phyloP scores from a whole-genome alignment of 148 eudicot species.

The Silene latifolia region DNA sequence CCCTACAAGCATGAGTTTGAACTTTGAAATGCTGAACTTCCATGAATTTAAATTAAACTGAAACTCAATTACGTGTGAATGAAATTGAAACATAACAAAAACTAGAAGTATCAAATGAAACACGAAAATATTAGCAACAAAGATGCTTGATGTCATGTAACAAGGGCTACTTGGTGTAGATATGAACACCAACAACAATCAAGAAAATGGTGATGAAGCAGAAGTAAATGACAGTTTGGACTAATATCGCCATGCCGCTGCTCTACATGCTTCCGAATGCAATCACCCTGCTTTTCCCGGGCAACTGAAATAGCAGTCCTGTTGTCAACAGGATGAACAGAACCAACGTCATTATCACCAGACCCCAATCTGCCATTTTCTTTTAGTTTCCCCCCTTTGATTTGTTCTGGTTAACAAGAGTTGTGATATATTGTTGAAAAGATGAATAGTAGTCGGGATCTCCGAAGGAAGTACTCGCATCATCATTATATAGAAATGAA shows the following conservation, averaged over 20 bases:
- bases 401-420: too few relatives aligned
- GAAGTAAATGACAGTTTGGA: constrained; percentile 52
- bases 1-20: too few relatives aligned
- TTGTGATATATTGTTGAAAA: not conserved
- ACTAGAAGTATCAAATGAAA: too few relatives aligned
- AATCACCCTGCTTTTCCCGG: constrained; percentile 39
- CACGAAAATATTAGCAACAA: too few relatives aligned
- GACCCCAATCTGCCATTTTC: constrained; percentile 55
- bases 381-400: not conserved
- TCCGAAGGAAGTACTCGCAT: not conserved
- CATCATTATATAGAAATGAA: constrained; percentile 22
- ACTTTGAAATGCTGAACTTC: too few relatives aligned
- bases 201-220: constrained; percentile 52
- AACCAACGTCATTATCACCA: constrained; percentile 50
- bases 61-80: too few relatives aligned
- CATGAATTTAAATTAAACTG: too few relatives aligned
- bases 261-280: constrained; percentile 57
- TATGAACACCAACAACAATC: constrained; percentile 52
- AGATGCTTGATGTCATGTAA: too few relatives aligned
- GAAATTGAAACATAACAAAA: too few relatives aligned
- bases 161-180: constrained; percentile 35
- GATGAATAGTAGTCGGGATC: constrained; percentile 7
- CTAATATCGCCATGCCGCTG: constrained; percentile 54
- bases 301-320: constrained; percentile 56
- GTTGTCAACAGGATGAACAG: constrained; percentile 55